Evolutionary conservation across 495 filamentous ascomycete species (phyloP).

Genomic region (Neurospora pannonica): DNA sequence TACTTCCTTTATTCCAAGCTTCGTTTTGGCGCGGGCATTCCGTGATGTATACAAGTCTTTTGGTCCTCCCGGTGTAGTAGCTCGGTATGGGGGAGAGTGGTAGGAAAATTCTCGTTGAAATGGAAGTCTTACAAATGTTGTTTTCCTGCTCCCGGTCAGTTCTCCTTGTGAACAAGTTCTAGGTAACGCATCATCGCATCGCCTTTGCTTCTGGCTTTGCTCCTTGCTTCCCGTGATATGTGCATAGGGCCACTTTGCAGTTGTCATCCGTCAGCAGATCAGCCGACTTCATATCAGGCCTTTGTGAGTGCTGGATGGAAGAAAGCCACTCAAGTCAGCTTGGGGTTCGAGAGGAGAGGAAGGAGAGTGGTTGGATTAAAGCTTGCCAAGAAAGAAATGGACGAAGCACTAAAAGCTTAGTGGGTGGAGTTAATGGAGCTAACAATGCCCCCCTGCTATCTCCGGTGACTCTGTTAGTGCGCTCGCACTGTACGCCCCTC

Average conservation of each 20-base stretch:
- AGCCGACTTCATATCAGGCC: not conserved
- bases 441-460: not conserved
- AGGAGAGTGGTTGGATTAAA: not conserved
- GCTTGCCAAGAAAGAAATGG: not conserved
- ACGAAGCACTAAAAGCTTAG: not conserved
- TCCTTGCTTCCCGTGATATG: not conserved
- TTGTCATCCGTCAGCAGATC: not conserved
- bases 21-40: not conserved
- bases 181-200: not conserved
- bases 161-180: not conserved
- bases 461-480: not conserved
- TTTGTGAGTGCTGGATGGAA: not conserved
- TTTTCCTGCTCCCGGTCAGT: not conserved
- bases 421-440: not conserved
- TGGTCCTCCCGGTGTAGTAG: not conserved
- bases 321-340: not conserved
- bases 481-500: not conserved
- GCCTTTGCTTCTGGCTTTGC: not conserved
- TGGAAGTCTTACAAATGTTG: not conserved
- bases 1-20: not conserved
- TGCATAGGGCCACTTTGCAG: not conserved
- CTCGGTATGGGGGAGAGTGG: not conserved
- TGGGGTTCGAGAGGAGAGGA: not conserved
- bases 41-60: not conserved
- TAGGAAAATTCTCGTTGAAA: not conserved